Evolutionary conservation across 2,329 filamentous ascomycete genomes (phyloP).

Genomic region (Pezicula radicicola): DNA sequence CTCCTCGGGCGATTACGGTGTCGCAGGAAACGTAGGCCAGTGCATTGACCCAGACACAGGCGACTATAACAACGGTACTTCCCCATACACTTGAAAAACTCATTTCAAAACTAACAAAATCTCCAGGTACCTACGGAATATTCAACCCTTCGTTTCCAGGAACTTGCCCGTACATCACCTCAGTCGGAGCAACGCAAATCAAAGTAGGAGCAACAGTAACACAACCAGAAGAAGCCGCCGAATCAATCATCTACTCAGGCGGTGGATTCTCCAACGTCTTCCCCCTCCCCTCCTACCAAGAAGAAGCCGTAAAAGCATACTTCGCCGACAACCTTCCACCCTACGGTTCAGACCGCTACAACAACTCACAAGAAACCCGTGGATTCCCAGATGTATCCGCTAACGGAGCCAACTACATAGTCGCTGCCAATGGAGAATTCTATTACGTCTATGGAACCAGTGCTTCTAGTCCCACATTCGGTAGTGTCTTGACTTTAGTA

Average conservation of each 20-base stretch:
- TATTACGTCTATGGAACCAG: constrained; percentile 47
- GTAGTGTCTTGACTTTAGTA: constrained; percentile 36
- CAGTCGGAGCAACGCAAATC: constrained; percentile 50
- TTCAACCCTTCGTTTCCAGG: constrained; percentile 45
- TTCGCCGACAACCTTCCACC: constrained; percentile 18
- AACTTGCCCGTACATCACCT: constrained; percentile 45
- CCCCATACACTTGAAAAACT: not conserved
- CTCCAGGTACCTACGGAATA: constrained; percentile 19
- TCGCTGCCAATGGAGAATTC: constrained; percentile 40
- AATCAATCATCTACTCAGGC: constrained; percentile 67
- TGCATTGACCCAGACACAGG: constrained; percentile 32
- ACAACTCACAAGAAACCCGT: constrained; percentile 38
- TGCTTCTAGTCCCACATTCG: constrained; percentile 37
- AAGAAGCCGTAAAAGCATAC: constrained; percentile 19
- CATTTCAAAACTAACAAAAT: not conserved
- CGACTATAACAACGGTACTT: constrained; percentile 20
- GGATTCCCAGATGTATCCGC: constrained; percentile 45
- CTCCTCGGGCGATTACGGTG: constrained; percentile 46
- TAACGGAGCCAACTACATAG: constrained; percentile 40
- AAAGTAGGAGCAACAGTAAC: constrained; percentile 29
- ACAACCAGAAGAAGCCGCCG: constrained; percentile 40
- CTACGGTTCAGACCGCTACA: constrained; percentile 39
- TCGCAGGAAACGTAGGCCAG: constrained; percentile 35
- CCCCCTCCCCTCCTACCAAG: constrained; percentile 46
- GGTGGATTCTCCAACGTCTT: constrained; percentile 64